Percentiles rank a stretch among this genome's conserved stretches.
phyloP scores from a whole-genome alignment of 1,284 basidiomycete genomes.

The Moniliophthora roreri region DNA sequence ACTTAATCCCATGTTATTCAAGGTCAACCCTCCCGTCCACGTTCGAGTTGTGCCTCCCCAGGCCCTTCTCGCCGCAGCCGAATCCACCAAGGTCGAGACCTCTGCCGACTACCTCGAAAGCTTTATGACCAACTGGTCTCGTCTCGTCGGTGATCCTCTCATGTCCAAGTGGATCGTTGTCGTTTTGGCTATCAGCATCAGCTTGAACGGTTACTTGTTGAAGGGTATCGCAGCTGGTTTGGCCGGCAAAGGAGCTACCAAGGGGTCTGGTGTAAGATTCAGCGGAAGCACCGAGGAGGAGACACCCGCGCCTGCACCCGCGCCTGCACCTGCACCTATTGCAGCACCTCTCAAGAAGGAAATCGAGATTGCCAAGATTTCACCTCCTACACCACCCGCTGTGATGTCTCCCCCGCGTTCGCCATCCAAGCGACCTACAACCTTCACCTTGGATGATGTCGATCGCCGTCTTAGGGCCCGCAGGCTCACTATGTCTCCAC shows the following conservation, averaged over 20 bases:
- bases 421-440: conserved; percentile 18
- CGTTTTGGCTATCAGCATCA: conserved; percentile 83
- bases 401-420: conserved; percentile 25
- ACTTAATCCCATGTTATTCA: conserved; percentile 60
- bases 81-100: conserved; percentile 19
- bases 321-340: conserved; percentile 14
- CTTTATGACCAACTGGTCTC: conserved; percentile 94
- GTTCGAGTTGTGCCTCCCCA: conserved; percentile 19
- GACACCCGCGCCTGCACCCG: conserved; percentile 13
- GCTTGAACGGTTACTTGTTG: conserved; percentile 92
- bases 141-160: conserved; percentile 93
- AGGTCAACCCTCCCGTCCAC: conserved; percentile 30
- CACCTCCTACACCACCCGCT: conserved; percentile 23
- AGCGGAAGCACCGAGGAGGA: conserved; percentile 30
- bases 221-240: conserved; percentile 69
- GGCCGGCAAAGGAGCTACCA: conserved; percentile 35
- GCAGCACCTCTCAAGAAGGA: conserved; percentile 19
- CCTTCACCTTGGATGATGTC: conserved; percentile 49
- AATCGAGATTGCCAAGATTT: conserved; percentile 1
- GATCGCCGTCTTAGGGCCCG: conserved; percentile 44
- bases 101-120: conserved; percentile 56
- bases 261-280: conserved; percentile 50
- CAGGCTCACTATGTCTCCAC: conserved; percentile 18
- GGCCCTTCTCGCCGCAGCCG: conserved; percentile 14
- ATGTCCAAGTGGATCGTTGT: conserved; percentile 96